Base-by-base conservation (phyloP, 179 eudicot genomes). In the Sideroxylon spinosum region DNA sequence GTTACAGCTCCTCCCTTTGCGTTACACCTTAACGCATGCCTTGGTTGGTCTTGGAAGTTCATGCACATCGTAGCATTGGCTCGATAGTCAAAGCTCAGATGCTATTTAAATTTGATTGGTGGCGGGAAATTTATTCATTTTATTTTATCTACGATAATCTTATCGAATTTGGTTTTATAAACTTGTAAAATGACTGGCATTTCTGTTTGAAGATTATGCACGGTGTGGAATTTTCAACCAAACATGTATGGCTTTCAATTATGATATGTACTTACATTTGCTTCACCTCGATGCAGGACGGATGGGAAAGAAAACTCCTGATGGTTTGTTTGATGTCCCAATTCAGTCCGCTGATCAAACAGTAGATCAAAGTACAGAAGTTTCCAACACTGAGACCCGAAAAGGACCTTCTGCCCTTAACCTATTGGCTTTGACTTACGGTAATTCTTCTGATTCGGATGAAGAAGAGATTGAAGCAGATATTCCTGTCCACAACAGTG, bases 391-490 rank as follows among this genome's bases (percentile, higher is more conserved):
- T 61, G 85, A 81, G 63, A 79, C 65, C 32, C 79, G 75, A 55
- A 76, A 84, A 78, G 87, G 50, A 37, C 81, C 90, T 37, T 89
- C 97, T 82, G 90, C 99, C 75, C 97, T 95, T 56, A 93, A 96
- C 79, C 86, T 95, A 37, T 81, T 95, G 81, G 99, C 99, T 86
- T 85, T 90, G 87, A 74, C 90, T 37, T 95, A 95, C 77, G 97
- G 90, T 70, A 81, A 90, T 84, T 87, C 97, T 66, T 92, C 98
- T 0, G 99, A 95, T 68, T 86, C 95, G 76, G 99, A 95, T 78
- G 95, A 86, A 74, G 93, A 91, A 50, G 81, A 81, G 59, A 57
- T 55, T 60, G 82, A 81, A 78, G 83, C 79, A 76, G 81, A 70
- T 74, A 69, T 55, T 79, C 84, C 86, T 64, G 83, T 69, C 53